Evolutionary conservation across 352 stramenopile genomes (phyloP).

Genomic region (Globisporangium nagaii): DNA sequence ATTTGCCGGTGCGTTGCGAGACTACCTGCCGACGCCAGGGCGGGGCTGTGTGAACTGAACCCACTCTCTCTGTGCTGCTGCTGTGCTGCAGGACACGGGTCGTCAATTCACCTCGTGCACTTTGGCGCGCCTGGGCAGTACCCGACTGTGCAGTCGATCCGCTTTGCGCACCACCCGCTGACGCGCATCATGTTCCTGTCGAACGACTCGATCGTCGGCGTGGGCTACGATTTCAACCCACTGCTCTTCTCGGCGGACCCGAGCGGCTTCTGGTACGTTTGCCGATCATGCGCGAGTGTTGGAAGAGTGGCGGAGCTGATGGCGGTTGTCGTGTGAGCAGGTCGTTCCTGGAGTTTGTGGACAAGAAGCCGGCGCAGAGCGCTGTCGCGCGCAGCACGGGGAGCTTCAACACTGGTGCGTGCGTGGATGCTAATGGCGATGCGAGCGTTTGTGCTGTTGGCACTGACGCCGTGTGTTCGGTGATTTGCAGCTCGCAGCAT

Average conservation of each 20-base stretch:
- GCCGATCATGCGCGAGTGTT: too few relatives aligned
- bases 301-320: not conserved
- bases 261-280: slow-evolving; percentile 67
- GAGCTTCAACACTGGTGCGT: slow-evolving; percentile 62
- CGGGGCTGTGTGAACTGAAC: too few relatives aligned
- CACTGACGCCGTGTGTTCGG: not conserved
- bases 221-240: slow-evolving; percentile 91
- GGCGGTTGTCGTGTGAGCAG: slow-evolving; percentile 11
- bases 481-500: slow-evolving; percentile 65
- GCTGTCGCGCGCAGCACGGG: slow-evolving; percentile 52
- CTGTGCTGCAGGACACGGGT: slow-evolving; percentile 65
- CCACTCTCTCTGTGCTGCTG: not conserved
- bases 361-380: slow-evolving; percentile 66
- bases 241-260: slow-evolving; percentile 79
- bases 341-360: slow-evolving; percentile 68
- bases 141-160: slow-evolving; percentile 83
- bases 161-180: slow-evolving; percentile 83
- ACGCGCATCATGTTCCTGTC: slow-evolving; percentile 85
- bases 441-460: not conserved
- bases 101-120: slow-evolving; percentile 87
- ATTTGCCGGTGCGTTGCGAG: slow-evolving; percentile 50
- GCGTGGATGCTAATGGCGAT: not conserved
- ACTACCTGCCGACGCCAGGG: too few relatives aligned
- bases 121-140: slow-evolving; percentile 67
- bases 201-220: slow-evolving; percentile 84